Evolutionary conservation across 2,329 filamentous ascomycete genomes (phyloP).

Genomic region (Xylaria polymorpha): DNA sequence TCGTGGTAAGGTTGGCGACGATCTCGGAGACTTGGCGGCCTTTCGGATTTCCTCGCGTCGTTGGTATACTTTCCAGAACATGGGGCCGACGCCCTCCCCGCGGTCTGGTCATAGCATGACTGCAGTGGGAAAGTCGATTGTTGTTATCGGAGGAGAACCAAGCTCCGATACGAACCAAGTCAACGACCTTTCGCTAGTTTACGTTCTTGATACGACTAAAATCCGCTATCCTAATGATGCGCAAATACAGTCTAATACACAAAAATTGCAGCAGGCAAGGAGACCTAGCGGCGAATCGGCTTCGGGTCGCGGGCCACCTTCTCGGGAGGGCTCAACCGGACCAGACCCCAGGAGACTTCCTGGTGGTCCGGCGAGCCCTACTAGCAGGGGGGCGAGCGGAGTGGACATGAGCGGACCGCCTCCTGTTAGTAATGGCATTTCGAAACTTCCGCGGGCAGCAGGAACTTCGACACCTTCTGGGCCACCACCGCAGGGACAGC

Average conservation of each 20-base stretch:
- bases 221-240: conserved; percentile 93
- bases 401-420: conserved; percentile 54
- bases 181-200: conserved; percentile 87
- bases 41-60: conserved; percentile 79
- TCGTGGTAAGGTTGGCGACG: conserved; percentile 90
- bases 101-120: conserved; percentile 99
- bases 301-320: conserved; percentile 53
- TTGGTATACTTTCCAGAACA: conserved; percentile 99
- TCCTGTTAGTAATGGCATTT: conserved; percentile 50
- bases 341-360: conserved; percentile 62
- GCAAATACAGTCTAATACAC: conserved; percentile 55
- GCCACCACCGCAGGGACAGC: conserved; percentile 66
- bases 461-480: conserved; percentile 58
- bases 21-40: conserved; percentile 92
- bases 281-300: conserved; percentile 57
- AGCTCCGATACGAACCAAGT: conserved; percentile 85
- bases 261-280: conserved; percentile 55
- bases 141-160: conserved; percentile 93
- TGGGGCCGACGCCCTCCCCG: conserved; percentile 94
- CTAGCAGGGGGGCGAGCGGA: conserved; percentile 58
- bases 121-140: conserved; percentile 88
- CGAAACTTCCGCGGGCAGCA: conserved; percentile 56
- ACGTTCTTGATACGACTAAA: conserved; percentile 93
- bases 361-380: conserved; percentile 52
- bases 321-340: conserved; percentile 65